Percentiles rank a stretch among this genome's conserved stretches.
These are phyloP conservation scores for Auriculariales sp. DNA, from an alignment of 768 basidiomycete species.

Conservation along the genomic window DNA sequence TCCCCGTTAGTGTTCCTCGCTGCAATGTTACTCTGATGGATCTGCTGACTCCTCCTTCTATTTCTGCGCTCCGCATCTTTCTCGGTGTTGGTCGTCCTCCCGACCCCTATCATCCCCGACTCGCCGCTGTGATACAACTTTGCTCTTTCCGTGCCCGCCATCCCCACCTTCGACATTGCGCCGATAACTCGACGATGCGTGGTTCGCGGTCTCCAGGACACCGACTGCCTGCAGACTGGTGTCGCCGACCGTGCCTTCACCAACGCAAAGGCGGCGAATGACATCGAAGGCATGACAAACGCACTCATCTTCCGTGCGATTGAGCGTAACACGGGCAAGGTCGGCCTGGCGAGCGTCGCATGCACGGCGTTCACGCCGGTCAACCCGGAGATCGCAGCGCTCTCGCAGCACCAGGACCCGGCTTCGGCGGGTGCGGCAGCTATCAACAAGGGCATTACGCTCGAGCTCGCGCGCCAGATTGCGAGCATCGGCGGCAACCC, in stretches of 20 bases:
- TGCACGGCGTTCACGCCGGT: constrained; percentile 41
- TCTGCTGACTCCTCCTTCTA: not conserved
- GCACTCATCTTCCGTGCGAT: constrained; percentile 51
- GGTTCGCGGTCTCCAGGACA: constrained; percentile 22
- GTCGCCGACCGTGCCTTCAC: constrained; percentile 58
- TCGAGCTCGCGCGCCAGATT: constrained; percentile 52
- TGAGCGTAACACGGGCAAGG: constrained; percentile 46
- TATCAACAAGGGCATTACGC: constrained; percentile 46
- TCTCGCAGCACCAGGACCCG: constrained; percentile 53
- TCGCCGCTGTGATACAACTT: too few relatives aligned
- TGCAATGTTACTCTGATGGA: not conserved
- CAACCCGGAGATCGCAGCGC: constrained; percentile 53
- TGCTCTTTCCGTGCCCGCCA: too few relatives aligned
- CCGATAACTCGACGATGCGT: too few relatives aligned
- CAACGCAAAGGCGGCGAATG: constrained; percentile 48
- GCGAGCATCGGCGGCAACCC: constrained; percentile 49
- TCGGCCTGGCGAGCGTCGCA: constrained; percentile 29
- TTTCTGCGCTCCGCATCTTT: too few relatives aligned
- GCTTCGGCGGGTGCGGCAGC: constrained; percentile 42
- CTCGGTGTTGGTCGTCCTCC: too few relatives aligned
- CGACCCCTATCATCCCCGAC: too few relatives aligned
- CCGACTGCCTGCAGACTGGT: constrained; percentile 50
- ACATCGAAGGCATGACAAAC: constrained; percentile 38
- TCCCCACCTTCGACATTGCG: too few relatives aligned
- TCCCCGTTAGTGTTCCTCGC: constrained; percentile 24